phyloP scores from a whole-genome alignment of 2,329 filamentous ascomycete genomes.

The Albophoma yamanashiensis region DNA sequence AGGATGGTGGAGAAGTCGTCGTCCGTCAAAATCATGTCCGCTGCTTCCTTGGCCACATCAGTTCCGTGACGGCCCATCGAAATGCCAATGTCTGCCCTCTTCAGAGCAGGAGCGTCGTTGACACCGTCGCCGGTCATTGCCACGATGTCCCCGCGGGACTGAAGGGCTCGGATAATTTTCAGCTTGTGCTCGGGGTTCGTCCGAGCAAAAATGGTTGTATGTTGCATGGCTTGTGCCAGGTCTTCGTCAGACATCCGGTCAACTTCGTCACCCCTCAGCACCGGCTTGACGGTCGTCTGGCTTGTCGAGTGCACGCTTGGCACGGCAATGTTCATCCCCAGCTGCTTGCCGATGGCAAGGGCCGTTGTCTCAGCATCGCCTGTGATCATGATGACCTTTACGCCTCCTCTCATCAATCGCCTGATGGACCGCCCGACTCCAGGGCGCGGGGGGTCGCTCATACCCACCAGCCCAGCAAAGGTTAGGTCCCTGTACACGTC shows the following conservation, averaged over 20 bases:
- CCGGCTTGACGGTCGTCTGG: slow-evolving; percentile 54
- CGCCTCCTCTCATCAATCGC: slow-evolving; percentile 82
- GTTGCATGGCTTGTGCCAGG: slow-evolving; percentile 72
- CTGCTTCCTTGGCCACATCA: slow-evolving; percentile 91
- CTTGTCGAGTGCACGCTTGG: slow-evolving; percentile 40
- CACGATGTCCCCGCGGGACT: slow-evolving; percentile 88
- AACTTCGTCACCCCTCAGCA: slow-evolving; percentile 84
- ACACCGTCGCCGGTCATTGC: slow-evolving; percentile 99
- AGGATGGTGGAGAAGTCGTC: slow-evolving; percentile 89
- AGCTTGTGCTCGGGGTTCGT: slow-evolving; percentile 97
- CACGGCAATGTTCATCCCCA: slow-evolving; percentile 77
- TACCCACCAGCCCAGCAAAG: slow-evolving; percentile 88
- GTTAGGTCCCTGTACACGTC: slow-evolving; percentile 73
- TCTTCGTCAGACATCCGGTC: slow-evolving; percentile 83
- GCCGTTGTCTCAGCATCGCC: slow-evolving; percentile 94
- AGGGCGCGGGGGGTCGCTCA: slow-evolving; percentile 91
- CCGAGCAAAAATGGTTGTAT: slow-evolving; percentile 89
- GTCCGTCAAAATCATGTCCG: slow-evolving; percentile 87
- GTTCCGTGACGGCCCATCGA: slow-evolving; percentile 93
- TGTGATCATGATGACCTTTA: slow-evolving; percentile 98
- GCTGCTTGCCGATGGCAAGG: slow-evolving; percentile 81
- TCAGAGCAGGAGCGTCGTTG: slow-evolving; percentile 92
- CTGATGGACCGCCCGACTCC: slow-evolving; percentile 85
- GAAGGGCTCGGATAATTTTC: slow-evolving; percentile 87
- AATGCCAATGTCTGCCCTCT: slow-evolving; percentile 96